Conservation (phyloP, 2,329 filamentous ascomycete genomes). For the Fusarium secorum region DNA sequence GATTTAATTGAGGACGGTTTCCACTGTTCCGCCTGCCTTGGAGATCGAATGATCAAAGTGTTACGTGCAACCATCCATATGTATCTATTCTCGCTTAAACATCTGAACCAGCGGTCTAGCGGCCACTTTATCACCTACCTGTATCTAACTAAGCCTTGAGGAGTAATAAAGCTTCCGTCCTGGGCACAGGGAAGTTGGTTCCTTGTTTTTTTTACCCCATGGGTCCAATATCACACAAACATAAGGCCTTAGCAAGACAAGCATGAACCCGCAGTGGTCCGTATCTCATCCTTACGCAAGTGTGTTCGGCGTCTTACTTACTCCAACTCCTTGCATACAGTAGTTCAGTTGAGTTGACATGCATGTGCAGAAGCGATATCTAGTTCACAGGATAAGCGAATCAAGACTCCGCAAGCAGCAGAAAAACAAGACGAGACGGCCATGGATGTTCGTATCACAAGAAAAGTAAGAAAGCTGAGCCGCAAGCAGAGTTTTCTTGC, state of each 20-base stretch:
- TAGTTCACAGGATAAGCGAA: slow-evolving; percentile 27
- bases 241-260: slow-evolving; percentile 3
- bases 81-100: background rate
- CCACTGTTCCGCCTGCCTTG: slow-evolving; percentile 14
- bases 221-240: background rate
- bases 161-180: background rate
- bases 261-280: slow-evolving; percentile 32
- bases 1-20: slow-evolving; percentile 16
- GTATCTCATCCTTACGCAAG: slow-evolving; percentile 9
- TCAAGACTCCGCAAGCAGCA: slow-evolving; percentile 14
- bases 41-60: slow-evolving; percentile 25
- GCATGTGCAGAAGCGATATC: slow-evolving; percentile 36
- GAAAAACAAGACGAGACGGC: slow-evolving; percentile 12
- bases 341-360: slow-evolving; percentile 27
- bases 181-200: background rate
- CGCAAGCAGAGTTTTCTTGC: slow-evolving; percentile 32
- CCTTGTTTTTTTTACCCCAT: slow-evolving; percentile 15
- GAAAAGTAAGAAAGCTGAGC: slow-evolving; percentile 3
- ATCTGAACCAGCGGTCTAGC: slow-evolving; percentile 1
- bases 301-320: slow-evolving; percentile 23
- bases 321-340: slow-evolving; percentile 31
- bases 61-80: background rate
- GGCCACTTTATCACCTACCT: background rate
- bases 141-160: background rate
- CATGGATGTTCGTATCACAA: slow-evolving; percentile 10